Evolutionary conservation across 1,284 basidiomycete genomes (phyloP).

Genomic region (Cystobasidium sp.): DNA sequence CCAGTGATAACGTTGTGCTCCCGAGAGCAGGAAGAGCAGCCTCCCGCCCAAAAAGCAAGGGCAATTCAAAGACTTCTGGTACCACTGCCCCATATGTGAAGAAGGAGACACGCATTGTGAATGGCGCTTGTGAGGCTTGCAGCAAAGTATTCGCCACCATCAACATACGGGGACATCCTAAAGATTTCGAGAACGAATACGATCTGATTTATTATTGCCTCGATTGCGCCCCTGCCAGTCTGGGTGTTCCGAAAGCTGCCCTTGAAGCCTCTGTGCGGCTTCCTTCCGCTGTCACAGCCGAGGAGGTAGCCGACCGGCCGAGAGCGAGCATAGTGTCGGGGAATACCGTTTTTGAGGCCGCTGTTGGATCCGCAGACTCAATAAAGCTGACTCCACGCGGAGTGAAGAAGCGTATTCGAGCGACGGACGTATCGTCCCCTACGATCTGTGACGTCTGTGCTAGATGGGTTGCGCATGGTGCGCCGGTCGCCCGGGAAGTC

Average conservation of each 20-base stretch:
- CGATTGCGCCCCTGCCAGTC: slow-evolving; percentile 1
- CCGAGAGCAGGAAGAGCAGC: too few species aligned
- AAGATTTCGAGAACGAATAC: slow-evolving; percentile 18
- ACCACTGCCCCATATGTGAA: background rate
- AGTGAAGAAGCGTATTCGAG: slow-evolving; percentile 8
- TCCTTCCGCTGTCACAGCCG: background rate
- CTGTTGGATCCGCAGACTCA: background rate
- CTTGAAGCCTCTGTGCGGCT: slow-evolving; percentile 4
- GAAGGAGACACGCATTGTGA: slow-evolving; percentile 10
- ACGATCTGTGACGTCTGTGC: slow-evolving; percentile 31
- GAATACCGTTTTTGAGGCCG: background rate
- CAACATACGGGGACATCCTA: slow-evolving; percentile 16
- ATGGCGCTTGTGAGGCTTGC: slow-evolving; percentile 21
- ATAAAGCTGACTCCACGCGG: slow-evolving; percentile 5
- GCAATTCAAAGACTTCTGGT: background rate
- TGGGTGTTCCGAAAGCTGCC: background rate
- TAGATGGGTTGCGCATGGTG: slow-evolving; percentile 18
- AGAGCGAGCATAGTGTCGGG: background rate
- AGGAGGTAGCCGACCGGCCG: background rate
- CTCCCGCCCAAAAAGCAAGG: background rate
- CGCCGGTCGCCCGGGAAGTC: slow-evolving; percentile 7
- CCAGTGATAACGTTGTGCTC: too few species aligned
- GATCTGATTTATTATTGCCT: slow-evolving; percentile 27
- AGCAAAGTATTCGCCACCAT: slow-evolving; percentile 18
- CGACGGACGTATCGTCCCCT: slow-evolving; percentile 10